Evolutionary conservation across 225 moss, liverwort and hornwort species (phyloP), one percentile per base, ranked within the genome.

Genomic region (Marchantia paleacea): DNA sequence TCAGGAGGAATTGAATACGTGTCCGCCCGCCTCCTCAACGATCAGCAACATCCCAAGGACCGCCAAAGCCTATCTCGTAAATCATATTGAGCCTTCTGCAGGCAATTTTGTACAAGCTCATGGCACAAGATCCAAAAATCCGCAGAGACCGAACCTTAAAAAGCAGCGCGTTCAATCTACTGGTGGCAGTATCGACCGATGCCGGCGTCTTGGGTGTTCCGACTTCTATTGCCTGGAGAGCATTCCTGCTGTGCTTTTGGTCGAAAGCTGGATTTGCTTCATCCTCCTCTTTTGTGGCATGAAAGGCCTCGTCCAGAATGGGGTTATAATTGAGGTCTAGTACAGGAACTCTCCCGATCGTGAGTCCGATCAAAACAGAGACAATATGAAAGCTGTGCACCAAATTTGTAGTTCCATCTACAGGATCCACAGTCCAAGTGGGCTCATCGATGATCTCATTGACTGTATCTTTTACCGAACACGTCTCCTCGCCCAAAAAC

Each of bases 321-420:
- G 97, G 97, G 64, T 94, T 94, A 82, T 84, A 94, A 22, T 94
- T 93, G 0, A 93, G 93, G 28, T 94, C 97, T 54, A 92, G 86
- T 19, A 90, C 89, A 19, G 93, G 91, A 30, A 90, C 83, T 86
- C 85, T 92, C 78, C 85, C 82, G 67, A 97, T 86, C 29, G 86
- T 85, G 8, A 97, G 89, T 64, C 92, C 97, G 72, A 97, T 92
- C 12, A 92, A 97, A 12, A 97, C 97, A 72, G 94, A 97, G 12
- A 97, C 94, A 12, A 93, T 94, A 20, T 93, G 97, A 73, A 90
- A 97, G 75, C 92, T 79, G 68, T 97, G 97, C 72, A 97, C 97
- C 70, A 97, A 97, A 48, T 97, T 97, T 39, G 97, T 97, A 5
- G 94, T 97, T 47, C 94, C 94, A 75, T 97, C 94, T n/a, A 97